Evolutionary conservation across 345 rosid genomes (phyloP), one percentile per base, ranked within the genome.

Genomic region (Brassica carinata): DNA sequence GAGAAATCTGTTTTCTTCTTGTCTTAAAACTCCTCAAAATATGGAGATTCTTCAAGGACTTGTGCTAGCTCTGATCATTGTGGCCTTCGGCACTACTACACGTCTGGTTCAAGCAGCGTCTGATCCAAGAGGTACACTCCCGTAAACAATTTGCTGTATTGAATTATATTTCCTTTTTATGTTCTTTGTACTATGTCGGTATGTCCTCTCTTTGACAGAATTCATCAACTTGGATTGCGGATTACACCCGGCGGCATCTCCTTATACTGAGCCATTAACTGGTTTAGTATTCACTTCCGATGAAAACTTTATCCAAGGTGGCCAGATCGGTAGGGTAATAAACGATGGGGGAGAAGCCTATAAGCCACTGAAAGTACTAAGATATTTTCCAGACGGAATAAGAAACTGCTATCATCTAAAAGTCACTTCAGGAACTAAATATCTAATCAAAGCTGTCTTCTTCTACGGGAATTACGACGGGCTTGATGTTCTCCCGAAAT

Each of bases 171-270:
- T 8, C 61, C 10, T 76, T 40, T 23, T 23, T 23, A 23, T 40
- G 23, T 8, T 45, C 40, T 3, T 48, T 31, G 6, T 13, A 2
- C 15, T 57, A 27, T 34, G 66, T 55, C n/a, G n/a, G n/a, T n/a
- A n/a, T n/a, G 26, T 23, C 26, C 26, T 13, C 0, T 51, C 27
- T 70, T 77, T 31, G 64, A 8, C 83, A 86, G 88, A 85, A 34
- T 86, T 85, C 79, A 81, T 86, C 23, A 88, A 80, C 77, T 74
- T 86, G 51, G 89, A 86, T 55, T 86, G 90, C 68, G 91, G 87
- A 23, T 78, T 70, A 26, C 76, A 80, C 5, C 59, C 17, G 0
- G 55, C 59, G 19, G 64, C 68, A 38, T 61, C 74, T 7, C 72
- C 53, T 18, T 86, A 86, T n/a, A 29, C 62, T 1, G 87, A 85